A percentile compares a stretch with the other conserved stretches of the same genome.
Conservation (phyloP, 177 flowering plant species). For the Vitis hybrid region DNA sequence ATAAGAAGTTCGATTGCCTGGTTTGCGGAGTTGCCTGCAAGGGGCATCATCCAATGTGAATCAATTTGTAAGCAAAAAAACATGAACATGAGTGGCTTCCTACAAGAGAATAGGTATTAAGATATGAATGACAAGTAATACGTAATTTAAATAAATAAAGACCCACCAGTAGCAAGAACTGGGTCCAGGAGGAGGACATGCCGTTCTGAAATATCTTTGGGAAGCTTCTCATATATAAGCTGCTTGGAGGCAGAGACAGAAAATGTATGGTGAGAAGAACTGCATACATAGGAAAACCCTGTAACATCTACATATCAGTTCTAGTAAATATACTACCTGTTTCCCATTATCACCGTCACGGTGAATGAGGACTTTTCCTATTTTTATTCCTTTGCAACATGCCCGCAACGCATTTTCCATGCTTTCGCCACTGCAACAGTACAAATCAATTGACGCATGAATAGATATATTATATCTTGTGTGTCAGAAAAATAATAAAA, state of each 20-base stretch:
- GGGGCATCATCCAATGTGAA: background rate
- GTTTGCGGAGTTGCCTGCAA: slow-evolving; percentile 86
- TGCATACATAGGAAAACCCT: no score
- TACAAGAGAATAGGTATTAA: no score
- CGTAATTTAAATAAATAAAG: background rate
- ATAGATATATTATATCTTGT: no score
- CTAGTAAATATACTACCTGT: slow-evolving; percentile 49
- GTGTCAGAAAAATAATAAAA: background rate
- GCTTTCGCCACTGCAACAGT: slow-evolving; percentile 81
- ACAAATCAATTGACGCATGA: no score
- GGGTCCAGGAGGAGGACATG: slow-evolving; percentile 97
- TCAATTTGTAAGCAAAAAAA: no score
- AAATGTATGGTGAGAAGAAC: no score
- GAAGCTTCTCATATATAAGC: slow-evolving; percentile 98
- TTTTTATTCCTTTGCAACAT: slow-evolving; percentile 99
- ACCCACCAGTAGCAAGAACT: slow-evolving; percentile 93
- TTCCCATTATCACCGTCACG: slow-evolving; percentile 98
- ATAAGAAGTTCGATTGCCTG: slow-evolving; percentile 91
- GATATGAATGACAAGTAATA: no score
- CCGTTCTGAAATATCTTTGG: slow-evolving; percentile 89
- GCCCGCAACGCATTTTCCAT: slow-evolving; percentile 99
- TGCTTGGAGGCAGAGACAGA: slow-evolving; percentile 21
- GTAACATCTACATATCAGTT: background rate
- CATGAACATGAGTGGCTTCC: no score
- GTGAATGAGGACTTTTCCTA: slow-evolving; percentile 95